Conservation (phyloP, 179 eudicot genomes). For the Camellia oleifera region DNA sequence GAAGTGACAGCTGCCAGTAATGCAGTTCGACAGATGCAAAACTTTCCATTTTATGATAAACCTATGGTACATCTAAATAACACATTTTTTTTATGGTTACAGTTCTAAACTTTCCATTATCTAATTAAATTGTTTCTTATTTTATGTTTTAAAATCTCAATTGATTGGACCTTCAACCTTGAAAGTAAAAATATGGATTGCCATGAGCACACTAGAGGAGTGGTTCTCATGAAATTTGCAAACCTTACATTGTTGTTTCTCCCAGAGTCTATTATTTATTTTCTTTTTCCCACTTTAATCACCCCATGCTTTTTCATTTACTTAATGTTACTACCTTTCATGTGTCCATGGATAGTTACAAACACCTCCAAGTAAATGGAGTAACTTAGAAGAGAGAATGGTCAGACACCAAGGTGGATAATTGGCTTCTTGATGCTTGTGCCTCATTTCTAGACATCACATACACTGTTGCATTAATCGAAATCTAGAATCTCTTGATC, state of each 20-base stretch:
- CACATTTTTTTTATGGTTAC: neutral
- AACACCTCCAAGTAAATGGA: neutral
- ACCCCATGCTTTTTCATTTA: neutral
- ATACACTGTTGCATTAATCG: neutral
- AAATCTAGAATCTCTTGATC: neutral
- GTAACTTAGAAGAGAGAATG: neutral
- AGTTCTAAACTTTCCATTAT: too few species aligned
- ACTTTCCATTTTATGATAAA: constrained; percentile 91
- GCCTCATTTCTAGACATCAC: neutral
- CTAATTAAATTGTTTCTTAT: too few species aligned
- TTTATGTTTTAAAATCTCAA: neutral
- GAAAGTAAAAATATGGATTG: too few species aligned
- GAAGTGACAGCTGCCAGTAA: constrained; percentile 97
- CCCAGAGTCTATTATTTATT: neutral
- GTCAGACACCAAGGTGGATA: neutral
- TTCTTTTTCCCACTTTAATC: neutral
- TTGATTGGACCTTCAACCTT: too few species aligned
- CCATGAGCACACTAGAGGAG: neutral
- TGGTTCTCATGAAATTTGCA: neutral
- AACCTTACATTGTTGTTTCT: neutral
- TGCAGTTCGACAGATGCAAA: constrained; percentile 98
- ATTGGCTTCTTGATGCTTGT: neutral
- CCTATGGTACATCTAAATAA: constrained; percentile 58
- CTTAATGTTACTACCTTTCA: neutral
- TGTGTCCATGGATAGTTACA: neutral